phyloP scores from a whole-genome alignment of 2,329 filamentous ascomycete genomes.

The Phoma sp. region DNA sequence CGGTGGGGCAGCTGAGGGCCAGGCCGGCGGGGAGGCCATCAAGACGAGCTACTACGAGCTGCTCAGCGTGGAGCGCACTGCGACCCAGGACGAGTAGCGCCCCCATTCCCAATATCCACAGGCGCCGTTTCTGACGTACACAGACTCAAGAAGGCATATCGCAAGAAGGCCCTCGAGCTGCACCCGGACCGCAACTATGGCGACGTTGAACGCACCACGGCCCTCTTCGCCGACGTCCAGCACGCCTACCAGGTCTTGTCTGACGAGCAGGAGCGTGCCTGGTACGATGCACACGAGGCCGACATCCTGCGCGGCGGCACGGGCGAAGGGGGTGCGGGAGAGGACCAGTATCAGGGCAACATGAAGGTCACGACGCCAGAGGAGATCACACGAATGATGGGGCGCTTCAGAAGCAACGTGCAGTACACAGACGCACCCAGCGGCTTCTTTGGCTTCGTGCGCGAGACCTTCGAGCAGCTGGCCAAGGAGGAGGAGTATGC shows the following conservation, averaged over 20 bases:
- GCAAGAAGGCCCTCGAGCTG: slow-evolving; percentile 86
- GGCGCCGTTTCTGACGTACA: slow-evolving; percentile 3
- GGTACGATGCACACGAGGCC: slow-evolving; percentile 95
- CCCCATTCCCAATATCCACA: background rate
- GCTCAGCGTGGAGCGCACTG: slow-evolving; percentile 74
- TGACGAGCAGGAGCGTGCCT: slow-evolving; percentile 92
- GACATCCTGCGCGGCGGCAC: slow-evolving; percentile 77
- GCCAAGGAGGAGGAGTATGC: slow-evolving; percentile 81
- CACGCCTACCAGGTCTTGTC: slow-evolving; percentile 95
- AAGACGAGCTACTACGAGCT: slow-evolving; percentile 89
- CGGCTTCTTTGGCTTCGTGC: slow-evolving; percentile 85
- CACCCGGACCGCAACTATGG: slow-evolving; percentile 95
- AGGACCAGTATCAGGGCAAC: slow-evolving; percentile 69
- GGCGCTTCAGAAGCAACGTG: slow-evolving; percentile 78
- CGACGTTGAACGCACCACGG: slow-evolving; percentile 82
- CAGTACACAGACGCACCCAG: slow-evolving; percentile 80
- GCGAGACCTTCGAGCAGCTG: slow-evolving; percentile 79
- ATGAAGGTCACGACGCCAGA: slow-evolving; percentile 79
- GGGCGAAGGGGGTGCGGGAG: slow-evolving; percentile 51
- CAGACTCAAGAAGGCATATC: slow-evolving; percentile 95
- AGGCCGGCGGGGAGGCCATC: slow-evolving; percentile 32
- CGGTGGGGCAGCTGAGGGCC: slow-evolving; percentile 26
- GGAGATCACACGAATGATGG: slow-evolving; percentile 79
- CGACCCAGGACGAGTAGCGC: slow-evolving; percentile 78
- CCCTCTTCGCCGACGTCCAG: slow-evolving; percentile 88